These are phyloP conservation scores for Diaporthe ampelina DNA, from an alignment of 2,329 filamentous ascomycete species.

Conservation along the genomic window DNA sequence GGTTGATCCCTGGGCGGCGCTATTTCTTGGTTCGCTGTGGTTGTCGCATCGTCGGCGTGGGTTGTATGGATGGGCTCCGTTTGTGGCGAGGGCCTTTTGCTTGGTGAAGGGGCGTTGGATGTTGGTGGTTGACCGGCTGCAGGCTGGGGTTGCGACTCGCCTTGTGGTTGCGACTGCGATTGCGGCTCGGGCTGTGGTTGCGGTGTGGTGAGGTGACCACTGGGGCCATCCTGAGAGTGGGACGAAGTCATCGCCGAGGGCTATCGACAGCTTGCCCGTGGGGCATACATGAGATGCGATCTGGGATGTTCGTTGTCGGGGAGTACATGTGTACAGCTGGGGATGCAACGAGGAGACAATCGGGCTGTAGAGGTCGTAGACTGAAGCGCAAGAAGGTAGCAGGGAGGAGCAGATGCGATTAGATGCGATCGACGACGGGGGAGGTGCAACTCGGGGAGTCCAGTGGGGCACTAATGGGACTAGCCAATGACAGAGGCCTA, in stretches of 20 bases:
- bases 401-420: conserved; percentile 20
- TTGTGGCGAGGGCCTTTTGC: neutral
- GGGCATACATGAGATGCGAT: conserved; percentile 30
- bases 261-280: conserved; percentile 36
- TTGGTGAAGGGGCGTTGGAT: neutral
- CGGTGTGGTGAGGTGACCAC: conserved; percentile 23
- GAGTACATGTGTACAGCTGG: conserved; percentile 2
- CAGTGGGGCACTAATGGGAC: conserved; percentile 16
- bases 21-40: neutral
- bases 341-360: conserved; percentile 6
- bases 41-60: neutral
- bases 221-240: conserved; percentile 36
- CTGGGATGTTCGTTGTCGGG: conserved; percentile 1
- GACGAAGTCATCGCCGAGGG: conserved; percentile 41
- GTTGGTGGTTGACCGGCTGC: neutral
- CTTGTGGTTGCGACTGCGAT: neutral
- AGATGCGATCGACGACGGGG: conserved; percentile 34
- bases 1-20: neutral
- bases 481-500: neutral
- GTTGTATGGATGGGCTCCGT: neutral
- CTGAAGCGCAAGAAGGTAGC: neutral
- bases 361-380: neutral
- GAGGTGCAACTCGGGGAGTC: conserved; percentile 14
- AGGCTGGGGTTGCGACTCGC: neutral
- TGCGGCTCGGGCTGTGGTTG: conserved; percentile 2